Evolutionary conservation across 2,329 filamentous ascomycete genomes (phyloP).

Genomic region (Hortaea werneckii): DNA sequence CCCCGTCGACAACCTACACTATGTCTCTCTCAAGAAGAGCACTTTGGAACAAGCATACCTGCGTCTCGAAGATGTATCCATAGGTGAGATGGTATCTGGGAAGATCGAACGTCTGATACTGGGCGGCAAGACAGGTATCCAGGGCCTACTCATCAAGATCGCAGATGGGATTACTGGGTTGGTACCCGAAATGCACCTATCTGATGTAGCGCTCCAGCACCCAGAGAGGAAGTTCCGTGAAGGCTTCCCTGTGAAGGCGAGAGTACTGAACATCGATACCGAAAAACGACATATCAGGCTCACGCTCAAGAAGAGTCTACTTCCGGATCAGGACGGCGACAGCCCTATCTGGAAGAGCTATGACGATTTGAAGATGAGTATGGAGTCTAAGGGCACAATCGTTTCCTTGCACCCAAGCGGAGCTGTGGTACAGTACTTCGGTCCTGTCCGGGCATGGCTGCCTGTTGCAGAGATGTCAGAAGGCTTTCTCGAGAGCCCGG

Average conservation of each 20-base stretch:
- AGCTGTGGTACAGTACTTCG: constrained; percentile 89
- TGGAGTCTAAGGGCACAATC: constrained; percentile 77
- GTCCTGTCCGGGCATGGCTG: constrained; percentile 70
- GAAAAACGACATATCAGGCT: constrained; percentile 70
- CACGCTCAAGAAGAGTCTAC: constrained; percentile 86
- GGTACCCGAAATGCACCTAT: constrained; percentile 77
- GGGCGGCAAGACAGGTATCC: constrained; percentile 65
- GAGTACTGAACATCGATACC: constrained; percentile 71
- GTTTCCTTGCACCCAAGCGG: constrained; percentile 69
- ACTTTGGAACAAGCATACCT: constrained; percentile 82
- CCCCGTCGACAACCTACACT: constrained; percentile 71
- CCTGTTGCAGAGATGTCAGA: constrained; percentile 97
- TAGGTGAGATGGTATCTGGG: constrained; percentile 72
- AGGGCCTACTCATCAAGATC: constrained; percentile 71
- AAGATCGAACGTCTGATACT: constrained; percentile 77
- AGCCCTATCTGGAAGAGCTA: constrained; percentile 68
- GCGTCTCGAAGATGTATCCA: constrained; percentile 76
- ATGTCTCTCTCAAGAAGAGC: constrained; percentile 72
- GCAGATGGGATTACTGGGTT: constrained; percentile 83
- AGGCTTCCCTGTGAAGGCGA: constrained; percentile 71
- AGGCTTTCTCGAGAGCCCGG: constrained; percentile 81
- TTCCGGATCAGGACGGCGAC: constrained; percentile 61
- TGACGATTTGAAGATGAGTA: constrained; percentile 60
- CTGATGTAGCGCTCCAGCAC: constrained; percentile 78
- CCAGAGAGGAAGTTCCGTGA: constrained; percentile 95